These are phyloP conservation scores for Dipteronia sinensis DNA, from an alignment of 345 rosid genomes.

Conservation along the genomic window DNA sequence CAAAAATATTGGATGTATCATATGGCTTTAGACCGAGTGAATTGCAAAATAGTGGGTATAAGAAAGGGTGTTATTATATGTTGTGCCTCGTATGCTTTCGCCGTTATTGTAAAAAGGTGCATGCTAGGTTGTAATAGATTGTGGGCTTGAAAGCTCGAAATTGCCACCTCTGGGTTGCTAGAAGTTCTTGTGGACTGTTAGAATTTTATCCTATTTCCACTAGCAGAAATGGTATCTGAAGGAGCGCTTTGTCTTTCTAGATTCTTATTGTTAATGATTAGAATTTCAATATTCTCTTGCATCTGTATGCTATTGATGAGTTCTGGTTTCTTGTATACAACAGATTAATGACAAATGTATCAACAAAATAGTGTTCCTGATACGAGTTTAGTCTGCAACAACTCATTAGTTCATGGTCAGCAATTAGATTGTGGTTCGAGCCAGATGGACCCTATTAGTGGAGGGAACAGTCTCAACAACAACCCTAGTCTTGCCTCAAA, in stretches of 20 bases:
- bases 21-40: not conserved
- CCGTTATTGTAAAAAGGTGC: not conserved
- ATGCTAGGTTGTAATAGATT: not conserved
- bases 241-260: not conserved
- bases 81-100: too few relatives aligned
- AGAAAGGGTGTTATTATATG: not conserved
- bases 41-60: not conserved
- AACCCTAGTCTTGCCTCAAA: conserved; percentile 88
- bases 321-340: conserved; percentile 21
- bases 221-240: not conserved
- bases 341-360: conserved; percentile 55
- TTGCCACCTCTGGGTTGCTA: not conserved
- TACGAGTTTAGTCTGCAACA: conserved; percentile 43
- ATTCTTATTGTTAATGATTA: not conserved
- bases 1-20: not conserved
- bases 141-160: not conserved
- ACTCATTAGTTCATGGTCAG: conserved; percentile 55
- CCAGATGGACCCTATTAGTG: conserved; percentile 72
- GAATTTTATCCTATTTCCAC: not conserved
- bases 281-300: not conserved
- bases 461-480: conserved; percentile 60
- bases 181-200: not conserved
- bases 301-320: conserved; percentile 11
- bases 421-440: conserved; percentile 48
- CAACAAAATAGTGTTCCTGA: conserved; percentile 45